A percentile compares a stretch with the other conserved stretches of the same genome.
phyloP scores from a whole-genome alignment of 495 filamentous ascomycete genomes.

The Chaetomium cochliodes region DNA sequence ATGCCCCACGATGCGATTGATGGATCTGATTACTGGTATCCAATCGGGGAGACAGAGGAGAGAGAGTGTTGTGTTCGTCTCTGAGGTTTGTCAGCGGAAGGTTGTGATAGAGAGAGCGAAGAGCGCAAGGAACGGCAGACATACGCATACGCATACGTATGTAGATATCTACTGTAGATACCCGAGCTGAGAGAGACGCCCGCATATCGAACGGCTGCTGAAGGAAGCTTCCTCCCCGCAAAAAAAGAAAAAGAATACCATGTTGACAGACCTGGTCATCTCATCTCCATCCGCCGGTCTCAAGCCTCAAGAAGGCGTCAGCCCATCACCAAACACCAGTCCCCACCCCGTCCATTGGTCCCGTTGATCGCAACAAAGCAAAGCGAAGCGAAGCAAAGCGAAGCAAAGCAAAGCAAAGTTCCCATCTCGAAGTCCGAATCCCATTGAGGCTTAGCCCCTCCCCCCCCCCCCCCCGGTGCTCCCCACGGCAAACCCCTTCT shows the following conservation, averaged over 20 bases:
- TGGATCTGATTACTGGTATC: not conserved
- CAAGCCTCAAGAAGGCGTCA: too few relatives aligned
- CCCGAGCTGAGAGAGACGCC: too few relatives aligned
- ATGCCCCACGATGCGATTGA: not conserved
- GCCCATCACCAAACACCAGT: not conserved
- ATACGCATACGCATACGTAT: too few relatives aligned
- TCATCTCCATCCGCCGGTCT: too few relatives aligned
- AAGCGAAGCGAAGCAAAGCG: too few relatives aligned
- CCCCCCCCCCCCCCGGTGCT: too few relatives aligned
- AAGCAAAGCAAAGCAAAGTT: not conserved
- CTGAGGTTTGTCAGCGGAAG: slow-evolving; percentile 2
- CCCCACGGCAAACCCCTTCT: not conserved
- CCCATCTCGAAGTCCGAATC: not conserved
- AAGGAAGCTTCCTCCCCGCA: too few relatives aligned
- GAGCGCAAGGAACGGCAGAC: not conserved
- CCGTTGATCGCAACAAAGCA: too few relatives aligned
- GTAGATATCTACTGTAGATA: too few relatives aligned
- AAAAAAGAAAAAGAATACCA: too few relatives aligned
- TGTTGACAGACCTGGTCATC: too few relatives aligned
- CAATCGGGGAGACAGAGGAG: not conserved
- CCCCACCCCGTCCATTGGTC: not conserved
- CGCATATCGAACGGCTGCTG: too few relatives aligned
- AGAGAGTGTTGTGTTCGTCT: not conserved
- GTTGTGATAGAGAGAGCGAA: not conserved
- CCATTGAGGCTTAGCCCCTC: slow-evolving; percentile 12